phyloP scores from a whole-genome alignment of 2,329 filamentous ascomycete genomes.

The Exophiala lecanii-corni region DNA sequence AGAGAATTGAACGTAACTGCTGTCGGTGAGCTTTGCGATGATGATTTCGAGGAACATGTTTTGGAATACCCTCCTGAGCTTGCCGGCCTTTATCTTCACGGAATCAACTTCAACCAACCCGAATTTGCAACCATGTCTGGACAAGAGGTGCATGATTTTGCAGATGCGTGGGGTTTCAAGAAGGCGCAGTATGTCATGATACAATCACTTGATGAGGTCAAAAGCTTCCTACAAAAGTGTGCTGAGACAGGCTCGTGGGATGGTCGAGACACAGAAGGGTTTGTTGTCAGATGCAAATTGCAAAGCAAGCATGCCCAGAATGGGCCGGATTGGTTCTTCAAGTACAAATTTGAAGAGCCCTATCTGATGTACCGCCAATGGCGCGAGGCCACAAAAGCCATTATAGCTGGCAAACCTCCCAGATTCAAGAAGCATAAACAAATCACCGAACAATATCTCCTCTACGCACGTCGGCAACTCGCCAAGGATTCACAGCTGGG shows the following conservation, averaged over 20 bases:
- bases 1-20: constrained; percentile 82
- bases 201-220: constrained; percentile 68
- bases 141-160: constrained; percentile 79
- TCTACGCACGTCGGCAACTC: constrained; percentile 72
- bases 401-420: constrained; percentile 71
- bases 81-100: constrained; percentile 90
- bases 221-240: constrained; percentile 73
- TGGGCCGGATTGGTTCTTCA: constrained; percentile 92
- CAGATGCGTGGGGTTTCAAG: constrained; percentile 87
- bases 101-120: constrained; percentile 92
- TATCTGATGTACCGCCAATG: constrained; percentile 99
- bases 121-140: constrained; percentile 85
- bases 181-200: constrained; percentile 78
- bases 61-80: constrained; percentile 77
- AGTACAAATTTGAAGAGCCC: constrained; percentile 98
- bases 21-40: constrained; percentile 93
- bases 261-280: constrained; percentile 91
- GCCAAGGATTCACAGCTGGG: constrained; percentile 62
- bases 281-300: constrained; percentile 86
- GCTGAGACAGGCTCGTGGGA: constrained; percentile 86
- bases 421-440: constrained; percentile 79
- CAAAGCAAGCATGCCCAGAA: constrained; percentile 43
- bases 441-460: constrained; percentile 87
- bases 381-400: constrained; percentile 89
- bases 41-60: constrained; percentile 94